Percentiles rank a stretch among this genome's conserved stretches.
Conservation (phyloP, 768 basidiomycete genomes). For the Kwoniella sp. region DNA sequence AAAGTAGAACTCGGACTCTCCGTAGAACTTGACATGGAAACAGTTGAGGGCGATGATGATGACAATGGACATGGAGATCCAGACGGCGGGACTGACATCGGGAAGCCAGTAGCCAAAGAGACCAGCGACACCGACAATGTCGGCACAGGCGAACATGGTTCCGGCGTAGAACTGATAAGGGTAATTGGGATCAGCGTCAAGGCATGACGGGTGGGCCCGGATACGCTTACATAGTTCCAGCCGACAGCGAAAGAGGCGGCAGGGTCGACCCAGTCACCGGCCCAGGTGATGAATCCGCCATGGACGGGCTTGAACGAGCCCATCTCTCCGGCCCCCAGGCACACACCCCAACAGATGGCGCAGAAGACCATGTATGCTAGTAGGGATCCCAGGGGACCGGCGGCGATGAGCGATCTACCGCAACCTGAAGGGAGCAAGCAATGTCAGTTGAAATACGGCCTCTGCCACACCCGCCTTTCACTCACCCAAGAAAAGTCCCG, state of each 20-base stretch:
- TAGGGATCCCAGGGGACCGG: slow-evolving; percentile 5
- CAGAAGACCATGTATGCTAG: slow-evolving; percentile 6
- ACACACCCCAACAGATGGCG: slow-evolving; percentile 6
- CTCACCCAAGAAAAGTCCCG: slow-evolving; percentile 8
- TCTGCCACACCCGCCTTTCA: no score
- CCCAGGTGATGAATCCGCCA: slow-evolving; percentile 13
- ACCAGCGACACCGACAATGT: slow-evolving; percentile 9
- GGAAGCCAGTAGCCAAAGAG: slow-evolving; percentile 7
- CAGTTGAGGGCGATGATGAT: not conserved
- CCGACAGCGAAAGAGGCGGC: slow-evolving; percentile 7
- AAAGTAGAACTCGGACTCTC: slow-evolving; percentile 12
- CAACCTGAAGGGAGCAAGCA: no score
- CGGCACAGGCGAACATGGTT: slow-evolving; percentile 9
- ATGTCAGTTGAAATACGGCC: no score
- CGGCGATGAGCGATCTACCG: slow-evolving; percentile 3
- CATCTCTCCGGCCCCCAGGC: slow-evolving; percentile 11
- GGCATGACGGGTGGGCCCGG: no score
- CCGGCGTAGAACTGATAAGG: slow-evolving; percentile 11
- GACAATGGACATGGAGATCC: slow-evolving; percentile 2
- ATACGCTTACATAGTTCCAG: no score
- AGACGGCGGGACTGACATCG: slow-evolving; percentile 1
- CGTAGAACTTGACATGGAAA: slow-evolving; percentile 10
- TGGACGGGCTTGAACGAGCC: slow-evolving; percentile 9
- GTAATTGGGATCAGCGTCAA: no score
- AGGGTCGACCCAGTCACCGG: slow-evolving; percentile 1